Percentiles rank a stretch among this genome's conserved stretches.
These are phyloP conservation scores for Colletotrichum spaethianum DNA, from an alignment of 2,329 filamentous ascomycete genomes.

Conservation along the genomic window DNA sequence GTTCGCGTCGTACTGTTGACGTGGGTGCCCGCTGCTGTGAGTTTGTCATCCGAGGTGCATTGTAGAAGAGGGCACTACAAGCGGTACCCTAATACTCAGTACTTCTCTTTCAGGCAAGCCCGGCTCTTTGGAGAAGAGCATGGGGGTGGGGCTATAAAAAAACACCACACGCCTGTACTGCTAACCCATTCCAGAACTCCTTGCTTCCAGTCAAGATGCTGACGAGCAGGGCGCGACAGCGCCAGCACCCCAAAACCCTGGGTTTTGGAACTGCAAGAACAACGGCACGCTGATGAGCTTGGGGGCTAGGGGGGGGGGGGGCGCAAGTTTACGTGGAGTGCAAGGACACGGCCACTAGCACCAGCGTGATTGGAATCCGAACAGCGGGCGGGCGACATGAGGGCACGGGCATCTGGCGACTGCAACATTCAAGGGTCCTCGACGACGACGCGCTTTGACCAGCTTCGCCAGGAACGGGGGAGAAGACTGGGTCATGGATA, in stretches of 20 bases:
- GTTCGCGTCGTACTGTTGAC: not conserved
- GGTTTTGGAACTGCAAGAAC: constrained; percentile 4
- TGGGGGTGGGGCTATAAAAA: no score
- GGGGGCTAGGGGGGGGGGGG: not conserved
- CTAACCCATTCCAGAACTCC: not conserved
- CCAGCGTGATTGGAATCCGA: not conserved
- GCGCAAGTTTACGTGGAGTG: not conserved
- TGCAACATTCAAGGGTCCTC: no score
- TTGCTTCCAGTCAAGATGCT: not conserved
- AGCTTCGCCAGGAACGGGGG: not conserved
- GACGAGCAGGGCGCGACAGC: not conserved
- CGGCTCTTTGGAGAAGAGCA: not conserved
- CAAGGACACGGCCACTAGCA: not conserved
- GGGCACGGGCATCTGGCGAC: no score
- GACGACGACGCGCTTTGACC: not conserved
- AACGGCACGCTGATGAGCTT: not conserved
- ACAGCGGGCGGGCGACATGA: no score
- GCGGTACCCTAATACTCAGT: not conserved
- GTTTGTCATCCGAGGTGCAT: not conserved
- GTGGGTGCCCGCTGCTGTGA: not conserved
- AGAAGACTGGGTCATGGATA: not conserved
- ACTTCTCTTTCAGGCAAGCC: not conserved
- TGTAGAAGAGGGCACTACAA: not conserved
- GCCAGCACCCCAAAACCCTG: not conserved
- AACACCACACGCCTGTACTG: no score